phyloP scores from a whole-genome alignment of 257 asterid species.

The Solanum lignicaule region DNA sequence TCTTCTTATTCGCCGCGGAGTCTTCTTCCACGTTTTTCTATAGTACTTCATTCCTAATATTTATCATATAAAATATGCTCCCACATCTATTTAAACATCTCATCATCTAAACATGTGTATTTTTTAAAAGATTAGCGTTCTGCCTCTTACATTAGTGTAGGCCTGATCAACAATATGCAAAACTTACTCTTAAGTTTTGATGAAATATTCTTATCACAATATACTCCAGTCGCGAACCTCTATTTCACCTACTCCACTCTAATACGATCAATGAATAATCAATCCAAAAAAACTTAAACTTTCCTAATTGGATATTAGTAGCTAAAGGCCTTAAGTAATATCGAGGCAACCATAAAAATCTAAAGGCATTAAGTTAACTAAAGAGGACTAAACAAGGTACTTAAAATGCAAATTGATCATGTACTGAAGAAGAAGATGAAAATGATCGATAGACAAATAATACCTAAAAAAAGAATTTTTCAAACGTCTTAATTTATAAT shows the following conservation, averaged over 20 bases:
- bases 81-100: not conserved
- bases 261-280: too few species aligned
- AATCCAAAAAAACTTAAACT: too few species aligned
- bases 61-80: not conserved
- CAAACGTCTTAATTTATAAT: too few species aligned
- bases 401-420: not conserved
- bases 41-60: not conserved
- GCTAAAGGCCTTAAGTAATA: not conserved
- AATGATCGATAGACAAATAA: too few species aligned
- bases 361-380: too few species aligned
- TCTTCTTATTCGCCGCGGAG: not conserved
- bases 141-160: not conserved
- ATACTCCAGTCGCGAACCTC: accelerated
- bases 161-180: too few species aligned
- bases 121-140: not conserved
- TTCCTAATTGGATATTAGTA: not conserved
- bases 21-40: not conserved
- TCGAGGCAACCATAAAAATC: too few species aligned
- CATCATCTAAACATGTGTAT: not conserved
- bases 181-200: too few species aligned
- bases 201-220: too few species aligned
- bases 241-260: too few species aligned
- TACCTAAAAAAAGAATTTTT: too few species aligned
- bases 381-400: not conserved
- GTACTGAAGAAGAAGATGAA: not conserved